phyloP scores from a whole-genome alignment of 352 stramenopile species.

The Globisporangium okanoganense region DNA sequence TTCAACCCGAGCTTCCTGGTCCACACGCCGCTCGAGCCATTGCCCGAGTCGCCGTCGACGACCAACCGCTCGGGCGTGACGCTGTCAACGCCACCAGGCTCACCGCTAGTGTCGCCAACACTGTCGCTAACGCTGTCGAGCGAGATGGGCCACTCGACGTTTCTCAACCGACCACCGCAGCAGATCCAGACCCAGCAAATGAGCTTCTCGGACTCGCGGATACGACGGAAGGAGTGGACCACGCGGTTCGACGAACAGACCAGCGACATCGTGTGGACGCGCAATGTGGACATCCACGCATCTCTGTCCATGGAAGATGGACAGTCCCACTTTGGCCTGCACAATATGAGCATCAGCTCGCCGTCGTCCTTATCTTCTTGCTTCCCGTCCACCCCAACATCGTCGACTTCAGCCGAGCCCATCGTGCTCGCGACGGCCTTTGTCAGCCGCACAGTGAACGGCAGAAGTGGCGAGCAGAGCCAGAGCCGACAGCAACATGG shows the following conservation, averaged over 20 bases:
- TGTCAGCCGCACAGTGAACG: slow-evolving; percentile 24
- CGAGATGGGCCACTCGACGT: background rate
- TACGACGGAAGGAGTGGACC: slow-evolving; percentile 43
- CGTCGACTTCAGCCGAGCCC: slow-evolving; percentile 12
- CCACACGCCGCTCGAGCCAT: slow-evolving; percentile 13
- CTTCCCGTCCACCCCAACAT: background rate
- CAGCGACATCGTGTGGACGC: slow-evolving; percentile 32
- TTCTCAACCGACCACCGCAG: background rate
- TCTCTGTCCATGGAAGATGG: background rate
- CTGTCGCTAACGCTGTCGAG: background rate
- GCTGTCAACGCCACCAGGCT: slow-evolving; percentile 8
- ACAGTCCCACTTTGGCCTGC: background rate
- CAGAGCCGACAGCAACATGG: slow-evolving; percentile 17
- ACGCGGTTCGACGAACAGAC: slow-evolving; percentile 15
- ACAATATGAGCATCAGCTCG: slow-evolving; percentile 7
- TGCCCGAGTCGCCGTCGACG: slow-evolving; percentile 15
- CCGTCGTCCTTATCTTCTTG: slow-evolving; percentile 10
- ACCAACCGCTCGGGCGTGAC: slow-evolving; percentile 3
- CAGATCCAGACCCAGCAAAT: background rate
- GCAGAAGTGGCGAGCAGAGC: background rate
- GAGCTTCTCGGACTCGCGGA: slow-evolving; percentile 9
- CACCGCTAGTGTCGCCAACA: background rate
- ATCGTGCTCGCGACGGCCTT: slow-evolving; percentile 37
- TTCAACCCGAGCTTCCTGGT: slow-evolving; percentile 14
- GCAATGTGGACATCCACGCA: background rate